A percentile compares a stretch with the other conserved stretches of the same genome.
Conservation (phyloP, 768 basidiomycete species). For the Suillus variegatus region DNA sequence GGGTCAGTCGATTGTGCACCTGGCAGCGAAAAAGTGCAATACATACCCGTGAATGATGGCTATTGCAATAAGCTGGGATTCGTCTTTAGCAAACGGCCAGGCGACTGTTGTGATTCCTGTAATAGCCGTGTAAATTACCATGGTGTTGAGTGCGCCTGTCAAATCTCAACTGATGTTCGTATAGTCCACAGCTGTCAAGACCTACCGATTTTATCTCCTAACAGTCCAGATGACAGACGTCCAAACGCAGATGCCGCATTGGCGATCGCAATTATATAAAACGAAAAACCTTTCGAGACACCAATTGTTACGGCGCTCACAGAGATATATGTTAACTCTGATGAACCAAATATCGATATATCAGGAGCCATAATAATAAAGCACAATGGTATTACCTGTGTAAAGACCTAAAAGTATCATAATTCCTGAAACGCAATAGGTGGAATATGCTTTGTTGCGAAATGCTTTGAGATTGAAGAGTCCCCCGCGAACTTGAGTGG, state of each 20-base stretch:
- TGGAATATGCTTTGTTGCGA: conserved; percentile 45
- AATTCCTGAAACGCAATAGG: conserved; percentile 60
- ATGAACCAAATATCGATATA: not conserved
- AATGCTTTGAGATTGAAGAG: conserved; percentile 57
- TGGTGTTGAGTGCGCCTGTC: conserved; percentile 65
- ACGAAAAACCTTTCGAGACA: conserved; percentile 50
- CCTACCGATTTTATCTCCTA: conserved; percentile 56
- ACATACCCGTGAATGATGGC: conserved; percentile 63
- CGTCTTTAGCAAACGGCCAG: conserved; percentile 65
- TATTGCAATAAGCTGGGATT: conserved; percentile 50
- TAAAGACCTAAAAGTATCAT: conserved; percentile 69
- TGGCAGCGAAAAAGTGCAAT: conserved; percentile 16
- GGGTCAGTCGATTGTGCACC: not conserved
- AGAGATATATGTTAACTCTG: conserved; percentile 70
- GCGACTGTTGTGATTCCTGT: conserved; percentile 61
- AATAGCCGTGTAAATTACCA: conserved; percentile 59
- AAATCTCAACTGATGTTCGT: not conserved
- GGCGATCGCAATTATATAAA: conserved; percentile 68
- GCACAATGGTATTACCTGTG: conserved; percentile 43
- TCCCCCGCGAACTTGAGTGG: conserved; percentile 53
- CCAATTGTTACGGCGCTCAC: conserved; percentile 55
- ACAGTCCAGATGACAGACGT: conserved; percentile 51
- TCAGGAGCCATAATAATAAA: conserved; percentile 12
- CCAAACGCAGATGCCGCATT: conserved; percentile 61
- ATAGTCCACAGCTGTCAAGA: not conserved